Conservation (phyloP, 2,329 filamentous ascomycete species). For the Ceratocystis diversiconidia region DNA sequence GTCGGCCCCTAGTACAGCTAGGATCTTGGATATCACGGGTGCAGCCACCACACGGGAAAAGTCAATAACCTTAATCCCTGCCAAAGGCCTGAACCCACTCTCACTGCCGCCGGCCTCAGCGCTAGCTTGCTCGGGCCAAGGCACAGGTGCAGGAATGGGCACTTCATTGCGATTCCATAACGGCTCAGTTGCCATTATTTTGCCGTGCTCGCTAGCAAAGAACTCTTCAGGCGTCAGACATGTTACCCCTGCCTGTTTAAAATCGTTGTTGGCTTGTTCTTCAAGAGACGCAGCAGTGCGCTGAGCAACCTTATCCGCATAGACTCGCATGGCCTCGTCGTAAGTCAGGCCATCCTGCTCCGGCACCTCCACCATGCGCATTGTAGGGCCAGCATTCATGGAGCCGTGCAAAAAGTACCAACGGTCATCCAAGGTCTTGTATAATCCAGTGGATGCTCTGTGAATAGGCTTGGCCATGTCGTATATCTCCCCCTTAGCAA, state of each 20-base stretch:
- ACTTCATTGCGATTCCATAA: constrained; percentile 17
- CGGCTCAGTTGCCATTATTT: constrained; percentile 19
- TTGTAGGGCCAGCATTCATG: constrained; percentile 19
- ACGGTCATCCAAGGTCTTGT: constrained; percentile 19
- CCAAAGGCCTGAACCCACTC: constrained; percentile 26
- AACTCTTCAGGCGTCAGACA: constrained; percentile 23
- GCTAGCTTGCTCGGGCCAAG: constrained; percentile 13
- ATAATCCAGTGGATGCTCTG: constrained; percentile 21
- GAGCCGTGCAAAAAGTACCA: constrained; percentile 22
- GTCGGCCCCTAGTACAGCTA: constrained; percentile 62
- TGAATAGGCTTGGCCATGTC: constrained; percentile 22
- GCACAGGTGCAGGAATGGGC: constrained; percentile 19
- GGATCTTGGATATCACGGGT: constrained; percentile 53
- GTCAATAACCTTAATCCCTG: constrained; percentile 59
- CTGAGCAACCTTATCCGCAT: constrained; percentile 20
- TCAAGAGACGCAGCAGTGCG: constrained; percentile 21
- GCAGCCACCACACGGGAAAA: constrained; percentile 63
- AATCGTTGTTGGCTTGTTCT: constrained; percentile 20
- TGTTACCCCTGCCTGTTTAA: constrained; percentile 23
- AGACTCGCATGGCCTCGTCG: constrained; percentile 21
- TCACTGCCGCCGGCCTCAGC: neutral
- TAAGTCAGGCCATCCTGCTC: constrained; percentile 16
- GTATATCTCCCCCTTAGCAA: constrained; percentile 17
- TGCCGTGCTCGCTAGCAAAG: constrained; percentile 22
- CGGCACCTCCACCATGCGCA: constrained; percentile 19